phyloP scores from a whole-genome alignment of 2,329 filamentous ascomycete genomes.

The Cryphonectria radicalis region DNA sequence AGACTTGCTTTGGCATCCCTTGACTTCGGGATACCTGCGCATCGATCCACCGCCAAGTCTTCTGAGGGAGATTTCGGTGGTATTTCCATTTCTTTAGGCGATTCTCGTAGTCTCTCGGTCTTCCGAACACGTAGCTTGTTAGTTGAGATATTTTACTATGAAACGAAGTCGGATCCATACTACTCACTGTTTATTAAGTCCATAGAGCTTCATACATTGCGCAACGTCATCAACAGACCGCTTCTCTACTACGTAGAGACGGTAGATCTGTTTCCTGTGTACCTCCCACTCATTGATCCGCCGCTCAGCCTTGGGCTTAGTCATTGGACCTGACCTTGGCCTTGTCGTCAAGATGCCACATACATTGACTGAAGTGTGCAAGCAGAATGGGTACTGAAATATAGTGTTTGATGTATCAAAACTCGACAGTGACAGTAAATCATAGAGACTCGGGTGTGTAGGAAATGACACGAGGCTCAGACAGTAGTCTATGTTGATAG shows the following conservation, averaged over 20 bases:
- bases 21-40: not conserved
- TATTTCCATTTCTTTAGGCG: not conserved
- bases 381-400: not conserved
- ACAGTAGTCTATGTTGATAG: not conserved
- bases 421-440: not conserved
- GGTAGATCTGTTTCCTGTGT: not conserved
- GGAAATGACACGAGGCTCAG: not conserved
- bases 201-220: not conserved
- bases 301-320: not conserved
- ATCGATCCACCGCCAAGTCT: not conserved
- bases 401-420: not conserved
- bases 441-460: not conserved
- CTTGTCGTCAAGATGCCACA: not conserved
- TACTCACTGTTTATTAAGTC: slow-evolving; percentile 1
- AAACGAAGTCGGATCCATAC: not conserved
- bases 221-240: not conserved
- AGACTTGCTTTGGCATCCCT: not conserved
- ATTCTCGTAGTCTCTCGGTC: slow-evolving; percentile 17
- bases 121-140: not conserved
- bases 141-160: too few relatives aligned
- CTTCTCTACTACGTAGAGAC: not conserved
- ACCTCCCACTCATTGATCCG: not conserved
- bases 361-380: not conserved
- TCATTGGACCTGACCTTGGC: not conserved
- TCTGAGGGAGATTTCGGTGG: not conserved